Conservation (phyloP, 106 monocot species). For the Acanthochlamys bracteata region DNA sequence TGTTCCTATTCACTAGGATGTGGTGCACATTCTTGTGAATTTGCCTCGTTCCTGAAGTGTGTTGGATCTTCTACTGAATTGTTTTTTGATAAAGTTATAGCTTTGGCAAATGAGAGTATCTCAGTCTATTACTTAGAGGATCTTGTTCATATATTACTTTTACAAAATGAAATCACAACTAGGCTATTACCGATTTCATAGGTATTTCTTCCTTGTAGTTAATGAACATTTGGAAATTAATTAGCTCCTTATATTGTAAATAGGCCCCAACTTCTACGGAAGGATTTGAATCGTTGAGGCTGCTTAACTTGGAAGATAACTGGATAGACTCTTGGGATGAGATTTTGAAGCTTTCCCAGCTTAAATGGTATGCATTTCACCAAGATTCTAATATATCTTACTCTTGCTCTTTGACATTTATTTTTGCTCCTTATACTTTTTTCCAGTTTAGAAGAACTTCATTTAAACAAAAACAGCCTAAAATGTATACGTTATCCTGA, state of each 20-base stretch:
- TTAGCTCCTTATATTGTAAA: slow-evolving; percentile 7
- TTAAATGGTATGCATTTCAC: slow-evolving; percentile 51
- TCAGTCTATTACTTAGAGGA: no score
- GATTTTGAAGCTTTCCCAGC: slow-evolving; percentile 64
- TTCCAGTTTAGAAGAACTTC: slow-evolving; percentile 81
- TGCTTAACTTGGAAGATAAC: slow-evolving; percentile 89
- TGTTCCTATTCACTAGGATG: no score
- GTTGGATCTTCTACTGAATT: no score
- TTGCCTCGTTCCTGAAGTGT: no score
- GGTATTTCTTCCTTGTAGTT: neutral
- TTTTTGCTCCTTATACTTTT: neutral
- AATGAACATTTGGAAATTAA: neutral
- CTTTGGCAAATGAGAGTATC: no score
- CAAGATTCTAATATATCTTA: slow-evolving; percentile 1
- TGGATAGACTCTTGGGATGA: slow-evolving; percentile 68
- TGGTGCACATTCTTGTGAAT: no score
- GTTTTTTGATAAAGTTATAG: no score
- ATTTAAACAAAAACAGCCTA: slow-evolving; percentile 85
- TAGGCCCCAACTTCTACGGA: slow-evolving; percentile 30
- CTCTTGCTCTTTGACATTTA: neutral
- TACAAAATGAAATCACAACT: neutral
- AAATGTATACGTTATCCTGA: slow-evolving; percentile 57
- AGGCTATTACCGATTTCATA: neutral
- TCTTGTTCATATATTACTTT: no score
- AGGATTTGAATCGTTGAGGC: slow-evolving; percentile 51